Evolutionary conservation across 805 yeast species (phyloP).

Genomic region (Ogataea pilisensis): DNA sequence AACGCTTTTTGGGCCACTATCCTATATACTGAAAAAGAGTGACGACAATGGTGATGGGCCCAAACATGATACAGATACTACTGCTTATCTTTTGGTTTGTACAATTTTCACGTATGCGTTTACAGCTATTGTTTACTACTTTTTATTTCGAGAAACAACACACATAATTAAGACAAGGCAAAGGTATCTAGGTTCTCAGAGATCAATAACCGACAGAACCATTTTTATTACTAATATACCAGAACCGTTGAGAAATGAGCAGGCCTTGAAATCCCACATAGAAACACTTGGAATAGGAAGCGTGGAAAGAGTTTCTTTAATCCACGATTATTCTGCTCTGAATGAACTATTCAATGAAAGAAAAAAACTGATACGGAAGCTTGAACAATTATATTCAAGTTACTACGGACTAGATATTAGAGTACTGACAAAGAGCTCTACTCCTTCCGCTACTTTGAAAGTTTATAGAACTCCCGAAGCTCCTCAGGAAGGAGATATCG

Average conservation of each 20-base stretch:
- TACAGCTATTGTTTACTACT: slow-evolving; percentile 43
- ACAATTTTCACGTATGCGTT: slow-evolving; percentile 54
- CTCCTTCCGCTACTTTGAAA: slow-evolving; percentile 28
- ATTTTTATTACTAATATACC: slow-evolving; percentile 55
- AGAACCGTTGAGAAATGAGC: slow-evolving; percentile 38
- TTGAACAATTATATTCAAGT: slow-evolving; percentile 41
- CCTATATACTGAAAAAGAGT: slow-evolving; percentile 6
- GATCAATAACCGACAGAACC: slow-evolving; percentile 57
- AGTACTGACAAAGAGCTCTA: slow-evolving; percentile 18
- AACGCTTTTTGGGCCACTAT: slow-evolving; percentile 4
- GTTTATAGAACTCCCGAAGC: slow-evolving; percentile 23
- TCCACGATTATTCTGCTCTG: slow-evolving; percentile 38
- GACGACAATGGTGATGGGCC: slow-evolving; percentile 9
- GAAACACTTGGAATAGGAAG: slow-evolving; percentile 54
- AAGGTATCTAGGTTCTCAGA: slow-evolving; percentile 53
- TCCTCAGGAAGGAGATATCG: slow-evolving; percentile 13
- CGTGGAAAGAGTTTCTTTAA: slow-evolving; percentile 47
- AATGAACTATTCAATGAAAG: slow-evolving; percentile 36
- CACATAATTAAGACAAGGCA: slow-evolving; percentile 50
- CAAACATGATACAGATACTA: slow-evolving; percentile 23
- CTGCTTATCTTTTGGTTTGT: slow-evolving; percentile 44
- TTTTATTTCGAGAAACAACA: slow-evolving; percentile 43
- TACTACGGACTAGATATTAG: slow-evolving; percentile 41
- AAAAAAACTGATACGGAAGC: slow-evolving; percentile 24
- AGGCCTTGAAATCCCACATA: slow-evolving; percentile 42